These are phyloP conservation scores for Xylaria scruposa DNA, from an alignment of 495 filamentous ascomycete genomes.

Conservation along the genomic window DNA sequence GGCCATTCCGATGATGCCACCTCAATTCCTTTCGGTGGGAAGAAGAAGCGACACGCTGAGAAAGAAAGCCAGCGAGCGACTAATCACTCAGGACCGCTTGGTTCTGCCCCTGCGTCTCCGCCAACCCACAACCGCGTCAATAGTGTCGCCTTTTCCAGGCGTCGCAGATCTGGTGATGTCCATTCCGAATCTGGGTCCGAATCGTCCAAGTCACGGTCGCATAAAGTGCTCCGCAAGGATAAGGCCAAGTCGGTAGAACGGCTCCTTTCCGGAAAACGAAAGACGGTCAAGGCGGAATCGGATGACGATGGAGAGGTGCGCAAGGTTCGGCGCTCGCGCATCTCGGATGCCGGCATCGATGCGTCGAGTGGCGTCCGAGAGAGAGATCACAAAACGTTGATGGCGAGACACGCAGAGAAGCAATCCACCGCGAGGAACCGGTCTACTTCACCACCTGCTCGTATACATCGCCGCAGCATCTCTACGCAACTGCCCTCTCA, in stretches of 20 bases:
- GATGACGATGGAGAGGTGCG: slow-evolving; percentile 57
- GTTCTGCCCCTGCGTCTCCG: slow-evolving; percentile 62
- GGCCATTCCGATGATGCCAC: slow-evolving; percentile 40
- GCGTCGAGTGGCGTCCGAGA: slow-evolving; percentile 41
- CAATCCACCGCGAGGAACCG: slow-evolving; percentile 55
- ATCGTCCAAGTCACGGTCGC: slow-evolving; percentile 40
- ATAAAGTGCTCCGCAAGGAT: slow-evolving; percentile 40
- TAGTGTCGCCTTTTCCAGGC: slow-evolving; percentile 44
- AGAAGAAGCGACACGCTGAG: slow-evolving; percentile 55
- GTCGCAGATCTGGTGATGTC: slow-evolving; percentile 48
- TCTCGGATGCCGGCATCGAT: slow-evolving; percentile 52
- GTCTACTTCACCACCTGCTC: slow-evolving; percentile 68
- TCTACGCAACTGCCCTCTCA: slow-evolving; percentile 65
- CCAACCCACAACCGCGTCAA: slow-evolving; percentile 33
- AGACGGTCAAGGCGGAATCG: slow-evolving; percentile 53
- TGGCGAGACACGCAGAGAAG: slow-evolving; percentile 46
- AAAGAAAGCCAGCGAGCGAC: slow-evolving; percentile 51
- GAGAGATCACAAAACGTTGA: slow-evolving; percentile 39
- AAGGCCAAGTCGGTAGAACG: slow-evolving; percentile 49
- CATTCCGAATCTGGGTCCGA: slow-evolving; percentile 57
- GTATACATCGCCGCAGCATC: slow-evolving; percentile 65
- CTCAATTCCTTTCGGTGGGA: slow-evolving; percentile 41
- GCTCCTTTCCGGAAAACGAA: slow-evolving; percentile 51
- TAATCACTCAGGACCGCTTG: slow-evolving; percentile 59
- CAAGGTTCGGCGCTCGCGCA: slow-evolving; percentile 55